phyloP scores from a whole-genome alignment of 306 rosid genomes.

The Hylodesmum podocarpum region DNA sequence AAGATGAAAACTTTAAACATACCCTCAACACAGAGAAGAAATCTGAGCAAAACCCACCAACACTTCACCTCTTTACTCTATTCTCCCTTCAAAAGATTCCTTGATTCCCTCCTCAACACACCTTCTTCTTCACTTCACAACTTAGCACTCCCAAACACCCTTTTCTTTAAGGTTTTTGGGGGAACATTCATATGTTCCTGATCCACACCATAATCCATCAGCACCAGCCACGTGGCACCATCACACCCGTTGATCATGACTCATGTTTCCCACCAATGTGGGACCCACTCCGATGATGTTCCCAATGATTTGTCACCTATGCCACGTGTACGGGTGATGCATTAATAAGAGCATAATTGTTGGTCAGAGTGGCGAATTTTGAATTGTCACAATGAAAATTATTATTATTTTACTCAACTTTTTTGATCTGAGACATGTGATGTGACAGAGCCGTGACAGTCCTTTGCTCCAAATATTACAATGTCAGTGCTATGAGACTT shows the following conservation, averaged over 20 bases:
- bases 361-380: slow-evolving; percentile 46
- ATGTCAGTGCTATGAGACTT: slow-evolving; percentile 38
- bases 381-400: slow-evolving; percentile 15
- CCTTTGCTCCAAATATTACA: slow-evolving; percentile 48
- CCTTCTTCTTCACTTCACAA: slow-evolving; percentile 37
- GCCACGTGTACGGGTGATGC: slow-evolving; percentile 62
- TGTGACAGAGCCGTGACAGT: slow-evolving; percentile 48
- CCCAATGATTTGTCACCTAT: slow-evolving; percentile 48
- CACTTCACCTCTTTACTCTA: slow-evolving; percentile 34
- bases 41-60: slow-evolving; percentile 49
- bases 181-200: not conserved
- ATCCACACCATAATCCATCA: not conserved
- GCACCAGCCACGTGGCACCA: slow-evolving; percentile 8
- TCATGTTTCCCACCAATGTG: not conserved
- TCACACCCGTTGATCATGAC: not conserved
- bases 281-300: slow-evolving; percentile 49
- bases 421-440: slow-evolving; percentile 48
- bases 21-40: slow-evolving; percentile 49
- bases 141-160: slow-evolving; percentile 18
- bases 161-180: slow-evolving; percentile 35
- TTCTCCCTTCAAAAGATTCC: slow-evolving; percentile 45
- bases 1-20: slow-evolving; percentile 36
- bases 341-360: slow-evolving; percentile 53
- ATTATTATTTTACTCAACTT: slow-evolving; percentile 33
- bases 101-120: slow-evolving; percentile 43